Evolutionary conservation across 768 basidiomycete genomes (phyloP).

Genomic region (Termitomyces eurrhizus): DNA sequence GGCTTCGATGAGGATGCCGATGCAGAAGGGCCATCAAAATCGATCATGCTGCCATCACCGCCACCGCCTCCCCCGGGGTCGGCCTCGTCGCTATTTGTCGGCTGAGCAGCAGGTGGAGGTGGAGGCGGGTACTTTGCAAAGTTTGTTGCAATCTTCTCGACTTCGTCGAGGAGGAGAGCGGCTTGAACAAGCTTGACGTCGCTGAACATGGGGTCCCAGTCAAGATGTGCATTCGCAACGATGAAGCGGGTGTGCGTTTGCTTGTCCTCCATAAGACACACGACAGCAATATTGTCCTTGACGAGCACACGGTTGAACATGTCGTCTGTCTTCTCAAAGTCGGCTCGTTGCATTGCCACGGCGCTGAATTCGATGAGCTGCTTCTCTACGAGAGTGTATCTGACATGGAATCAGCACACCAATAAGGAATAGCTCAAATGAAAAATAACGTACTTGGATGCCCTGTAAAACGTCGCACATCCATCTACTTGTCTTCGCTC

Average conservation of each 20-base stretch:
- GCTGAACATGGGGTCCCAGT: constrained; percentile 88
- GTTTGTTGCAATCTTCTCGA: constrained; percentile 82
- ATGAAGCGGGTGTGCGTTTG: constrained; percentile 85
- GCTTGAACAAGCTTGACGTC: constrained; percentile 98
- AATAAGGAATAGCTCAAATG: constrained; percentile 2
- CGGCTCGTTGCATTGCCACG: constrained; percentile 87
- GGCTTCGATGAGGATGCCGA: constrained; percentile 15
- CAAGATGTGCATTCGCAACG: constrained; percentile 86
- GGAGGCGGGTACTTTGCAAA: constrained; percentile 81
- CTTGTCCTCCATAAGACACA: constrained; percentile 83
- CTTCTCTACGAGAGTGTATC: constrained; percentile 91
- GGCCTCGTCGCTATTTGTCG: constrained; percentile 19
- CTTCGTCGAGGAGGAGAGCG: constrained; percentile 88
- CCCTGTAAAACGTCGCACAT: constrained; percentile 94
- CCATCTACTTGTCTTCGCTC: constrained; percentile 92
- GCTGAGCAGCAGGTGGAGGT: constrained; percentile 31
- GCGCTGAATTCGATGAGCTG: constrained; percentile 92
- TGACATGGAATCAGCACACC: constrained; percentile 27
- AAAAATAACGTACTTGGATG: constrained; percentile 61
- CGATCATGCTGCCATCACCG: constrained; percentile 5
- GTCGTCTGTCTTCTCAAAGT: constrained; percentile 97
- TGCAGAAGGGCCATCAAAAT: not conserved
- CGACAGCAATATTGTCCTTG: constrained; percentile 89
- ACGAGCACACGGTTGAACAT: constrained; percentile 99
- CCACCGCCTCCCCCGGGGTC: constrained; percentile 12